Evolutionary conservation across 2,329 filamentous ascomycete species (phyloP), one percentile per base, ranked within the genome.

Genomic region (Hymenoscyphus fructigenus): DNA sequence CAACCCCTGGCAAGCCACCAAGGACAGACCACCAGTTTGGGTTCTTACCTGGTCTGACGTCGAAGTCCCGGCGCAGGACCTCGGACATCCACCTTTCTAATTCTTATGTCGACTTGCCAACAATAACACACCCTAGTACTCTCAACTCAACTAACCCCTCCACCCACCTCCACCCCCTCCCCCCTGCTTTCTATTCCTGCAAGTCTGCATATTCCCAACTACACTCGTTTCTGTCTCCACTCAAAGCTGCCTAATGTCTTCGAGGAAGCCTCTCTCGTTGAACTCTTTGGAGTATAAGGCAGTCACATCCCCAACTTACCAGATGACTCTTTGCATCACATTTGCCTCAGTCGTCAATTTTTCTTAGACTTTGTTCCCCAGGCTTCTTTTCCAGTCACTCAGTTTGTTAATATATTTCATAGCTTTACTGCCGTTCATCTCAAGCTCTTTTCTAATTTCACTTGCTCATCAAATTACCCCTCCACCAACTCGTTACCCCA

Each of bases 261-360:
- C 59, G 59, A 67, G 62, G 65, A 69, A 60, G 63, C 65, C 61
- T 68, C 28, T 65, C 44, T 55, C 57, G 28, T 67, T 63, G 63
- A 65, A 66, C 63, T 60, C 60, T 63, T 65, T 66, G 66, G 60
- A 66, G 56, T 73, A 72, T 75, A 75, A 75, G 74, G 74, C 72
- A 72, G 73, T 71, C 72, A 70, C 67, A 64, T 69, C 68, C 68
- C 68, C 68, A 47, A 57, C 66, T 61, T 63, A 56, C 61, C 69
- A 70, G 66, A 74, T 75, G 73, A 74, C 71, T 75, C 73, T 71
- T 69, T 67, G 68, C 70, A 68, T 70, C 65, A 71, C 66, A 60
- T 61, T n/a, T 66, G 64, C 63, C 67, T 67, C 66, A 64, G 64
- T 72, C 61, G 34, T 67, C 61, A 66, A 67, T 61, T 58, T 69